Evolutionary conservation across 805 yeast genomes (phyloP).

Genomic region (Candida schatavii): DNA sequence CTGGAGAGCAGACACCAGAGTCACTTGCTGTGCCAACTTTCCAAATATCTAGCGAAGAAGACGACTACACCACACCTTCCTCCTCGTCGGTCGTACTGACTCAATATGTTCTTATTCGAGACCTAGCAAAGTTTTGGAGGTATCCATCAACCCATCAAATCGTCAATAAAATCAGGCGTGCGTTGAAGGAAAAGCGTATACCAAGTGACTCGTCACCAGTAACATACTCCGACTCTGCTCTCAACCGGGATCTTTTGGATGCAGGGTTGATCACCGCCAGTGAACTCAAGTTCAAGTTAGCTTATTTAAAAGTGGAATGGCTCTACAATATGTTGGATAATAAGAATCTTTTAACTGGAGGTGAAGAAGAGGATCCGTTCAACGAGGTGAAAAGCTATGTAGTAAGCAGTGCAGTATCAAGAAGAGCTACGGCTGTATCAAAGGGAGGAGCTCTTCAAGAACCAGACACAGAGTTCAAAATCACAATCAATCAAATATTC

Average conservation of each 20-base stretch:
- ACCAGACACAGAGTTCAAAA: slow-evolving; percentile 21
- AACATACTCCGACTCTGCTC: slow-evolving; percentile 12
- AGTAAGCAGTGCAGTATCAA: not conserved
- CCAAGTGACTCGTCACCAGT: slow-evolving; percentile 14
- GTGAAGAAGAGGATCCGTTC: slow-evolving; percentile 4
- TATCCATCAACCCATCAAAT: slow-evolving; percentile 44
- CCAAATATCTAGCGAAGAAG: not conserved
- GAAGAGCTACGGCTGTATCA: not conserved
- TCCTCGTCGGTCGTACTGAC: too few species aligned
- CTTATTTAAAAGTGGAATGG: slow-evolving; percentile 23
- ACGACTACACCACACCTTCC: not conserved
- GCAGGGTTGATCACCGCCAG: slow-evolving; percentile 15
- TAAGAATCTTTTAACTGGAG: slow-evolving; percentile 13
- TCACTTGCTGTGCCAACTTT: not conserved
- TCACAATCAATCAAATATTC: slow-evolving; percentile 37
- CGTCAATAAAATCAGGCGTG: slow-evolving; percentile 20
- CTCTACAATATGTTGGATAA: slow-evolving; percentile 21
- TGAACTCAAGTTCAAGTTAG: slow-evolving; percentile 19
- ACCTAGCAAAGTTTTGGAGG: slow-evolving; percentile 33
- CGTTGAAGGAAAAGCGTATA: slow-evolving; percentile 17
- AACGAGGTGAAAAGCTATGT: not conserved
- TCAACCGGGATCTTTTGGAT: slow-evolving; percentile 23
- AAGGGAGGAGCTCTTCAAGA: slow-evolving; percentile 2
- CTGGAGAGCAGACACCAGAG: not conserved
- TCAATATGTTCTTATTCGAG: slow-evolving; percentile 25